These are phyloP conservation scores for Trichoderma guizhouense DNA, from an alignment of 2,329 filamentous ascomycete species.

Conservation along the genomic window DNA sequence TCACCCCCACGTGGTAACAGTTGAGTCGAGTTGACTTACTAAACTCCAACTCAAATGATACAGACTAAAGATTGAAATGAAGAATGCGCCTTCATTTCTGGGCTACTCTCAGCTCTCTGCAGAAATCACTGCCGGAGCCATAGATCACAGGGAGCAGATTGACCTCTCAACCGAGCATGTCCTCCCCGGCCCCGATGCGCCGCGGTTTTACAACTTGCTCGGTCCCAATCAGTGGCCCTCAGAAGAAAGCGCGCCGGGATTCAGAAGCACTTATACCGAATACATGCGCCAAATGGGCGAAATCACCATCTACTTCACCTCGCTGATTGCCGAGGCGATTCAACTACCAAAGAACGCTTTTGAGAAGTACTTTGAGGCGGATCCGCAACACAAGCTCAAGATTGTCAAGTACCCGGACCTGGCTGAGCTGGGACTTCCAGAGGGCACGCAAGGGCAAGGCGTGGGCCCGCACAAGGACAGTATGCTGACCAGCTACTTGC, in stretches of 20 bases:
- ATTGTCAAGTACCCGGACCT: conserved; percentile 82
- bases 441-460: conserved; percentile 48
- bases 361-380: conserved; percentile 71
- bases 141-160: conserved; percentile 82
- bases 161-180: conserved; percentile 79
- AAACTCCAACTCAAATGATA: not conserved
- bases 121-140: conserved; percentile 68
- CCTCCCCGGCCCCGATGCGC: conserved; percentile 58
- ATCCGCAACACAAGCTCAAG: conserved; percentile 82
- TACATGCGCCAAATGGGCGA: conserved; percentile 75
- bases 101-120: conserved; percentile 65
- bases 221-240: conserved; percentile 81
- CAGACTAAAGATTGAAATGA: conserved; percentile 68
- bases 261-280: conserved; percentile 65
- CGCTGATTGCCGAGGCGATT: conserved; percentile 80
- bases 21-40: not conserved
- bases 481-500: conserved; percentile 77
- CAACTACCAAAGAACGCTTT: conserved; percentile 67
- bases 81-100: conserved; percentile 68
- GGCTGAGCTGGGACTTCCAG: conserved; percentile 50
- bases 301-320: conserved; percentile 71
- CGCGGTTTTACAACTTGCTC: conserved; percentile 70
- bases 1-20: not conserved
- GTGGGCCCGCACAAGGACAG: conserved; percentile 82
- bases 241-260: conserved; percentile 57